phyloP scores from a whole-genome alignment of 1,284 basidiomycete species.

The Boletus mariae region DNA sequence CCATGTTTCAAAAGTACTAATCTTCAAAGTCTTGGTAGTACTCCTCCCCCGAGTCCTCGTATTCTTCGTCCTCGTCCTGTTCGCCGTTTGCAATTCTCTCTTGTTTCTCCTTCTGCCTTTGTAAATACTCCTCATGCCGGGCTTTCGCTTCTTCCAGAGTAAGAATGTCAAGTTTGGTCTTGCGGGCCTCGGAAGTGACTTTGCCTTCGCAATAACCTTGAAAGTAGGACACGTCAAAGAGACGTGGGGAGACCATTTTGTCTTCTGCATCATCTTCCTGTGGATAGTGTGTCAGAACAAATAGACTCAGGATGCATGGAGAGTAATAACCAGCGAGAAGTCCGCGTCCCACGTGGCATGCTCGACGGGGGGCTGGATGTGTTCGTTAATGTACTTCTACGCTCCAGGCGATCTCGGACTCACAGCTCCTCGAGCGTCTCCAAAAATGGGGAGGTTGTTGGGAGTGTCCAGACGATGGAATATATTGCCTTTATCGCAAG shows the following conservation, averaged over 20 bases:
- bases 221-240: constrained; percentile 24
- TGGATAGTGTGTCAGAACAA: neutral
- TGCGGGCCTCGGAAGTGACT: constrained; percentile 15
- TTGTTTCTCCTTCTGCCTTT: constrained; percentile 8
- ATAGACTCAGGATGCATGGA: neutral
- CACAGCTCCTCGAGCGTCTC: constrained; percentile 21
- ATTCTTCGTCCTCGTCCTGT: neutral
- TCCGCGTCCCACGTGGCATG: constrained; percentile 5
- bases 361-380: constrained; percentile 21
- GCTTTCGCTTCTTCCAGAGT: constrained; percentile 18
- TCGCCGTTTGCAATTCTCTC: constrained; percentile 11
- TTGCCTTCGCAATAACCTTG: constrained; percentile 21
- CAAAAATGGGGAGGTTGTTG: constrained; percentile 16
- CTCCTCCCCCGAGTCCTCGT: neutral
- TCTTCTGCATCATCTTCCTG: constrained; percentile 22
- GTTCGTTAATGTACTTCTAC: constrained; percentile 1
- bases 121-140: constrained; percentile 4
- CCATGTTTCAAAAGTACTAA: neutral
- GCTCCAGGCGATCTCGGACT: neutral
- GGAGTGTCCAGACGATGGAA: constrained; percentile 12
- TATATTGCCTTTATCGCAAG: constrained; percentile 11
- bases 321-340: neutral
- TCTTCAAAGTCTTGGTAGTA: constrained; percentile 1
- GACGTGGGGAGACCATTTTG: constrained; percentile 15
- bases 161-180: constrained; percentile 16